These are phyloP conservation scores for Zychaea mexicana DNA, from an alignment of 371 early-diverging fungal species.

Conservation along the genomic window DNA sequence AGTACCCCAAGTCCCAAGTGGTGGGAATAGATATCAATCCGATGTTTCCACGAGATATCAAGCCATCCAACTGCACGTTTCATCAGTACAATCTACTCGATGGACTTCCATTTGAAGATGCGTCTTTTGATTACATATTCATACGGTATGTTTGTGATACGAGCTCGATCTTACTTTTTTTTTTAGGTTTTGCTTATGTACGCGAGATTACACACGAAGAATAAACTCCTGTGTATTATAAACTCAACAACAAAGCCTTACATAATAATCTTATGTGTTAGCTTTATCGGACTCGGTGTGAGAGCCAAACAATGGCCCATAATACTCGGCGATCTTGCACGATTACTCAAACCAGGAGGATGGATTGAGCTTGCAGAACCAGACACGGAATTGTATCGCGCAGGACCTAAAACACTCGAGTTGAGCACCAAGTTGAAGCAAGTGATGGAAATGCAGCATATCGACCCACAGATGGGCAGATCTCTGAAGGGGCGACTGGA, in stretches of 20 bases:
- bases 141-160: constrained; percentile 30
- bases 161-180: neutral
- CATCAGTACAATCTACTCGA: constrained; percentile 38
- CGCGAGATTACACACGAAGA: no score
- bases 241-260: no score
- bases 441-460: constrained; percentile 25
- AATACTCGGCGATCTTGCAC: constrained; percentile 34
- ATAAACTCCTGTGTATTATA: no score
- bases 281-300: constrained; percentile 40
- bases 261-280: no score
- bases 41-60: constrained; percentile 44
- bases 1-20: constrained; percentile 56
- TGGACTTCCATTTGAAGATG: constrained; percentile 41
- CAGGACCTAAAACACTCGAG: constrained; percentile 40
- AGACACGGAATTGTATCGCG: constrained; percentile 41
- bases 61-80: constrained; percentile 46
- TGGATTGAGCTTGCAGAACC: constrained; percentile 49
- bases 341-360: constrained; percentile 46
- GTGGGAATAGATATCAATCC: constrained; percentile 49
- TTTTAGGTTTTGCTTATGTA: no score
- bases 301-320: constrained; percentile 29
- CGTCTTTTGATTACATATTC: constrained; percentile 50
- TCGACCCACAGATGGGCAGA: constrained; percentile 37
- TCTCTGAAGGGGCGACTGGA: constrained; percentile 28
- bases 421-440: constrained; percentile 29